Evolutionary conservation across 352 stramenopile species (phyloP).

Genomic region (Elongisporangium anandrum): DNA sequence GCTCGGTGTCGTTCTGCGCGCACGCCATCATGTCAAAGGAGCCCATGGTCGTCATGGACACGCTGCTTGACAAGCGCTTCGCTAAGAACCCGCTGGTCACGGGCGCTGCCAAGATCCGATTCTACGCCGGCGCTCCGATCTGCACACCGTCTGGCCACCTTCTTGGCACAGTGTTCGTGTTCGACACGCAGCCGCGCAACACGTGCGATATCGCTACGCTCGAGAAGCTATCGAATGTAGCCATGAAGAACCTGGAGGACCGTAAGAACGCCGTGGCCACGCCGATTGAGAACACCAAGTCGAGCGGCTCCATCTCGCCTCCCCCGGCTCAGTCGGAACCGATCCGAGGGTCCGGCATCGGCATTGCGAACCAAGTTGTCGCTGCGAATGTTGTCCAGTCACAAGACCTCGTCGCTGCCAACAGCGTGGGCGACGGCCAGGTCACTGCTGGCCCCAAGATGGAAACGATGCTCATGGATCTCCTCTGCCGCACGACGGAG

Average conservation of each 20-base stretch:
- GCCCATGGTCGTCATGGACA: conserved; percentile 88
- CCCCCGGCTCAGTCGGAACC: conserved; percentile 14
- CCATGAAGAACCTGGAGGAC: conserved; percentile 88
- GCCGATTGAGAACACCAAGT: conserved; percentile 40
- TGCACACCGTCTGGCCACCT: conserved; percentile 77
- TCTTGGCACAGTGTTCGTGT: conserved; percentile 84
- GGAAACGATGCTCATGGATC: conserved; percentile 89
- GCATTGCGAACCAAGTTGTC: conserved; percentile 79
- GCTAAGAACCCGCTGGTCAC: conserved; percentile 84
- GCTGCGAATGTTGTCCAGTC: conserved; percentile 46
- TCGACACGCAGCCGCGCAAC: conserved; percentile 80
- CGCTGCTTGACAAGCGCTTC: conserved; percentile 80
- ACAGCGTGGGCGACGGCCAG: conserved; percentile 71
- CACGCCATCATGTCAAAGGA: conserved; percentile 88
- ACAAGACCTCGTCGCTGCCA: conserved; percentile 78
- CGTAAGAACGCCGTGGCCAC: conserved; percentile 82
- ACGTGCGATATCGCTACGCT: conserved; percentile 84
- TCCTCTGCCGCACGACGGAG: conserved; percentile 84
- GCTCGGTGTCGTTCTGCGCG: conserved; percentile 82
- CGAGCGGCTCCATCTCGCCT: neutral
- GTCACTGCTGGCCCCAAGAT: conserved; percentile 84
- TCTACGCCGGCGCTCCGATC: conserved; percentile 82
- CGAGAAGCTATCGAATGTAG: conserved; percentile 86
- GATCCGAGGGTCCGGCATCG: conserved; percentile 60
- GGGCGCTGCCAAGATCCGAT: conserved; percentile 80